These are phyloP conservation scores for Psilocybe cyanescens DNA, from an alignment of 768 basidiomycete genomes.

Conservation along the genomic window DNA sequence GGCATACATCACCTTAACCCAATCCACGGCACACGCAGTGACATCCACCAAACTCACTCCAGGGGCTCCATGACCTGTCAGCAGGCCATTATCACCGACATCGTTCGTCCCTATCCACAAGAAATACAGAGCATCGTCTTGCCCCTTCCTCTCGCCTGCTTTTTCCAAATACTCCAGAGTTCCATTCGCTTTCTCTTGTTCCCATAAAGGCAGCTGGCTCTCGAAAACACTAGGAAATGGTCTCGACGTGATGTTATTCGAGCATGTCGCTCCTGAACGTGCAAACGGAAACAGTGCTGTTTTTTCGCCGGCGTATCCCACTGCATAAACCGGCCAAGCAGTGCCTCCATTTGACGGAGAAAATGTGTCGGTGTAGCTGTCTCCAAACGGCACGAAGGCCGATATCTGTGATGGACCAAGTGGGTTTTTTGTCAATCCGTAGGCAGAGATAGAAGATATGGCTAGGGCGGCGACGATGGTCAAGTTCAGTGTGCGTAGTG, in stretches of 20 bases:
- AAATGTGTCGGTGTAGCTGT: slow-evolving; percentile 62
- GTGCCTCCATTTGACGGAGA: slow-evolving; percentile 42
- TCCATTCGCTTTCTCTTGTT: slow-evolving; percentile 34
- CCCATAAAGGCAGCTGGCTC: slow-evolving; percentile 49
- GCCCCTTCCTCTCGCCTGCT: not conserved
- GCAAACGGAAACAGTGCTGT: slow-evolving; percentile 55
- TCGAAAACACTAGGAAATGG: slow-evolving; percentile 63
- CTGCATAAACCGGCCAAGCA: slow-evolving; percentile 53
- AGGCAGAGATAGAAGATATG: not conserved
- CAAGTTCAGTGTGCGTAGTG: not conserved
- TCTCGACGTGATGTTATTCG: slow-evolving; percentile 58
- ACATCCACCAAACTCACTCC: slow-evolving; percentile 60
- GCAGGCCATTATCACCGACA: slow-evolving; percentile 53
- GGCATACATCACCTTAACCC: slow-evolving; percentile 57
- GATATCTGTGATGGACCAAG: slow-evolving; percentile 8
- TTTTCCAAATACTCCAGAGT: slow-evolving; percentile 19
- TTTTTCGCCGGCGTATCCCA: slow-evolving; percentile 10
- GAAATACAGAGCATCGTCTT: slow-evolving; percentile 43
- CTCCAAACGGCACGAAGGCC: slow-evolving; percentile 59
- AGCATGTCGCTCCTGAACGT: slow-evolving; percentile 64
- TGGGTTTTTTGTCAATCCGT: slow-evolving; percentile 3
- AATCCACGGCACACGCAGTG: slow-evolving; percentile 59
- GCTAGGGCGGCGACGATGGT: not conserved
- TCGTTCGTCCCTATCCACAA: slow-evolving; percentile 78
- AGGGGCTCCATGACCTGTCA: slow-evolving; percentile 46